These are phyloP conservation scores for Gonium pectorale DNA, from an alignment of 139 green algal genomes.

Conservation along the genomic window DNA sequence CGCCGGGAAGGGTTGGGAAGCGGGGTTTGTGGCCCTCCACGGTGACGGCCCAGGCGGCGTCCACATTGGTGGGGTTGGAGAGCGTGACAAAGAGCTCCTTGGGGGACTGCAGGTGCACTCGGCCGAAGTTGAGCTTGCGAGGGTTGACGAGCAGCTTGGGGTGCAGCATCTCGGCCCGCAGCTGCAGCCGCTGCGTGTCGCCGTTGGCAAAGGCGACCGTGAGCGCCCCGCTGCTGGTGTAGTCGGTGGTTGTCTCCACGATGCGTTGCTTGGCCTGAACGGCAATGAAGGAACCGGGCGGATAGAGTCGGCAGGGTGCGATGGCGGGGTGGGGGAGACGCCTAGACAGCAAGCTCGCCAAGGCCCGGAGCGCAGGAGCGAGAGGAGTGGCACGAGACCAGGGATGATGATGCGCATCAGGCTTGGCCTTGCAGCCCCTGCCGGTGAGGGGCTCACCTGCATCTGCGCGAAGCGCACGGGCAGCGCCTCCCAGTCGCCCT, in stretches of 20 bases:
- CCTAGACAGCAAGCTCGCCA: too few species aligned
- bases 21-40: conserved; percentile 23
- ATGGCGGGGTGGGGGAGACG: neutral
- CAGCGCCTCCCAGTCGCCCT: conserved; percentile 40
- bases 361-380: too few species aligned
- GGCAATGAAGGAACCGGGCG: neutral
- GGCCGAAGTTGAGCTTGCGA: conserved; percentile 38
- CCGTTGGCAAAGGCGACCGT: conserved; percentile 48
- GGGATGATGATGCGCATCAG: too few species aligned
- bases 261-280: conserved; percentile 29
- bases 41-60: conserved; percentile 55
- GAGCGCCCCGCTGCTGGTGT: conserved; percentile 38
- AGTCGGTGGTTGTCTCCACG: conserved; percentile 43
- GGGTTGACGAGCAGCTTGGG: conserved; percentile 49
- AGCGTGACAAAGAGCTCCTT: conserved; percentile 53
- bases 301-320: neutral
- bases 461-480: conserved; percentile 39
- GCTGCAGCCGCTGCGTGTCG: conserved; percentile 51
- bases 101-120: conserved; percentile 53
- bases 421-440: too few species aligned
- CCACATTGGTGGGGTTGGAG: conserved; percentile 60
- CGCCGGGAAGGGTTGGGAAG: conserved; percentile 10
- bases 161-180: conserved; percentile 51
- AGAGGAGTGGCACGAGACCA: too few species aligned
- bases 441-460: conserved; percentile 31